Conservation (phyloP, 2,329 filamentous ascomycete species). For the Diplocarpon mali region DNA sequence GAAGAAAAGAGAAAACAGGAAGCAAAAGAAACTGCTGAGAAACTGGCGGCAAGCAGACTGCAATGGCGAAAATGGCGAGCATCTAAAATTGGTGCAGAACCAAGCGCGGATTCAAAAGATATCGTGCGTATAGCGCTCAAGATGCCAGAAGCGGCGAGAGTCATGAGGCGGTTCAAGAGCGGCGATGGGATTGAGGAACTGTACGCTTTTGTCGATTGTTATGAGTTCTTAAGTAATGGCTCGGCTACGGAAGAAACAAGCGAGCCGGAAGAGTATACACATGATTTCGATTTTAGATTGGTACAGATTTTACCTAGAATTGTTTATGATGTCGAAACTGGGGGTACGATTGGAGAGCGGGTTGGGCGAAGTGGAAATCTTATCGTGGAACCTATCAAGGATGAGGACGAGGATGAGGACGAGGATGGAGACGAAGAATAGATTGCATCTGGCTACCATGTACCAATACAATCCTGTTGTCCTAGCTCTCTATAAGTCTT, state of each 20-base stretch:
- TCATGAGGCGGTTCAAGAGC: slow-evolving; percentile 63
- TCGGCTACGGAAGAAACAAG: slow-evolving; percentile 20
- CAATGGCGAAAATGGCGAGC: slow-evolving; percentile 79
- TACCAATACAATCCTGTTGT: no score
- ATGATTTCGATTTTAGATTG: slow-evolving; percentile 76
- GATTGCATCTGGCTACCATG: no score
- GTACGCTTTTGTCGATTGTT: slow-evolving; percentile 93
- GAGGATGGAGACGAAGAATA: slow-evolving; percentile 6
- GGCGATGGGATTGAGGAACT: slow-evolving; percentile 73
- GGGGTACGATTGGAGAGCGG: slow-evolving; percentile 55
- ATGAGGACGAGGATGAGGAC: slow-evolving; percentile 21
- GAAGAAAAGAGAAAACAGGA: slow-evolving; percentile 51
- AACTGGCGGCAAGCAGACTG: slow-evolving; percentile 37
- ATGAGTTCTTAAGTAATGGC: slow-evolving; percentile 47
- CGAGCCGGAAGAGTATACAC: slow-evolving; percentile 58
- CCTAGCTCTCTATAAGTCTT: no score
- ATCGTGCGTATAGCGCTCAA: slow-evolving; percentile 61
- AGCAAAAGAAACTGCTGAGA: slow-evolving; percentile 46
- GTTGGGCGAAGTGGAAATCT: slow-evolving; percentile 80
- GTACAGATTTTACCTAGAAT: slow-evolving; percentile 77
- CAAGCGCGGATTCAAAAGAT: slow-evolving; percentile 50
- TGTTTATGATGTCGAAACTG: slow-evolving; percentile 60
- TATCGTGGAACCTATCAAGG: slow-evolving; percentile 64
- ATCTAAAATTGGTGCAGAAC: slow-evolving; percentile 55
- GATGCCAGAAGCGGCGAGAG: slow-evolving; percentile 54